Conservation (phyloP, 2,329 filamentous ascomycete species). For the Beauveria varroae region DNA sequence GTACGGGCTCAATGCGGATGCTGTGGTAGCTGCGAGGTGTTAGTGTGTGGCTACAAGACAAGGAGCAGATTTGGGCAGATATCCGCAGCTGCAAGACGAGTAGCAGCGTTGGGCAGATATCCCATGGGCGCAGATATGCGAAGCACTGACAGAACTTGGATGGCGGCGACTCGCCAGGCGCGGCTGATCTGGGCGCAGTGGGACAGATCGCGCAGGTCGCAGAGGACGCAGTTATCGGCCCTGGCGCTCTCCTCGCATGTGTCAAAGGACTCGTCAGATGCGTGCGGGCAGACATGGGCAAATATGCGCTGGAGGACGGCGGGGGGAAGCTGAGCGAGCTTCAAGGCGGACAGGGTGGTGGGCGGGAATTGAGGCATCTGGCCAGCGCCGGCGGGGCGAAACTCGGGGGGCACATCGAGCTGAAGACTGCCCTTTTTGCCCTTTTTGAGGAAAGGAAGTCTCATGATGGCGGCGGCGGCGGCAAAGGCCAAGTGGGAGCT, state of each 20-base stretch:
- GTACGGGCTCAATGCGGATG: conserved; percentile 86
- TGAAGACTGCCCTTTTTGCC: conserved; percentile 27
- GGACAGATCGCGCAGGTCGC: conserved; percentile 81
- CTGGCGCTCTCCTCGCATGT: conserved; percentile 74
- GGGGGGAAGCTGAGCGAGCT: conserved; percentile 52
- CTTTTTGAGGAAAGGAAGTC: conserved; percentile 30
- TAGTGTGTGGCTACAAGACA: neutral
- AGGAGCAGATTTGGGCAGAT: neutral
- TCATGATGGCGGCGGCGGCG: conserved; percentile 22
- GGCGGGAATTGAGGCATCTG: conserved; percentile 27
- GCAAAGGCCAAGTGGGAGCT: neutral
- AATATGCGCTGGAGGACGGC: conserved; percentile 73
- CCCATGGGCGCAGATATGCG: neutral
- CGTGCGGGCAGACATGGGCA: conserved; percentile 74
- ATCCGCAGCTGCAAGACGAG: neutral
- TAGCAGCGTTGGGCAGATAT: neutral
- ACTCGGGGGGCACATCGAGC: conserved; percentile 23
- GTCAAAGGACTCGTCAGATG: conserved; percentile 68
- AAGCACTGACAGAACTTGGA: conserved; percentile 53
- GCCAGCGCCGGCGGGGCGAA: conserved; percentile 20
- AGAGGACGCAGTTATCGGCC: conserved; percentile 83
- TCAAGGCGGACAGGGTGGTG: conserved; percentile 32
- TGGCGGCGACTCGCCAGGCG: conserved; percentile 55
- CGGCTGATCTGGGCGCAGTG: conserved; percentile 69
- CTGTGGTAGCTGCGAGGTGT: conserved; percentile 62